Conservation (phyloP, 805 yeast genomes). For the Crinitomyces ghanaensis region DNA sequence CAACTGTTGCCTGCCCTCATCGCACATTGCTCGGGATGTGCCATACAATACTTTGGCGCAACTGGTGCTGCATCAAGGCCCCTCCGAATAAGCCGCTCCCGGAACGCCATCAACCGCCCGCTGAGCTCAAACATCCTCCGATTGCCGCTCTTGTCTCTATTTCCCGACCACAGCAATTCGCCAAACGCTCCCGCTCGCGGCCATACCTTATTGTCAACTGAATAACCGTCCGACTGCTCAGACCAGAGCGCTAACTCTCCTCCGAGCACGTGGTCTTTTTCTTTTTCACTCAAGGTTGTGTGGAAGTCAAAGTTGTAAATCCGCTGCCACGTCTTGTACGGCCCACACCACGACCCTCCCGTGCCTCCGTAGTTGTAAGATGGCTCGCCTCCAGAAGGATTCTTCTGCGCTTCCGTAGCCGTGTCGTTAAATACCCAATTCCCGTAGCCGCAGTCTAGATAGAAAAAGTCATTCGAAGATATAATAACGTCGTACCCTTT, state of each 20-base stretch:
- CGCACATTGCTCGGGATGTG: no score
- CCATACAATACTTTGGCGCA: slow-evolving; percentile 28
- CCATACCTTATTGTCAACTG: slow-evolving; percentile 28
- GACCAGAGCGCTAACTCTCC: slow-evolving; percentile 32
- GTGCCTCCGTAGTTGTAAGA: slow-evolving; percentile 24
- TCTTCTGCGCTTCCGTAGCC: slow-evolving; percentile 19
- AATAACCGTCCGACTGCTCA: slow-evolving; percentile 28
- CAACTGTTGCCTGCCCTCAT: no score
- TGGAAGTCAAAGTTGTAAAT: slow-evolving; percentile 29
- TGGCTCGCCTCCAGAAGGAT: slow-evolving; percentile 13
- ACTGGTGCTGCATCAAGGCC: slow-evolving; percentile 28
- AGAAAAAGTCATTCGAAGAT: slow-evolving; percentile 25
- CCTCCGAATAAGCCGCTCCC: slow-evolving; percentile 30
- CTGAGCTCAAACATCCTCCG: slow-evolving; percentile 24
- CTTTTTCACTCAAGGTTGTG: slow-evolving; percentile 23
- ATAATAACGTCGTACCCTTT: slow-evolving; percentile 31
- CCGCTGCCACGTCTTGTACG: slow-evolving; percentile 35
- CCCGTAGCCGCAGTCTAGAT: slow-evolving; percentile 34
- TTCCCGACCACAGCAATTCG: slow-evolving; percentile 33
- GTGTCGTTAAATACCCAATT: slow-evolving; percentile 29
- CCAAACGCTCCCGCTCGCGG: slow-evolving; percentile 33
- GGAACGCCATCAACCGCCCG: slow-evolving; percentile 28
- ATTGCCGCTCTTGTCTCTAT: slow-evolving; percentile 24
- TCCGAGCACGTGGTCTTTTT: slow-evolving; percentile 27
- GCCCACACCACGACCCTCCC: slow-evolving; percentile 33